Base-by-base conservation (phyloP, 768 basidiomycete species). In the Trametes sanguinea region DNA sequence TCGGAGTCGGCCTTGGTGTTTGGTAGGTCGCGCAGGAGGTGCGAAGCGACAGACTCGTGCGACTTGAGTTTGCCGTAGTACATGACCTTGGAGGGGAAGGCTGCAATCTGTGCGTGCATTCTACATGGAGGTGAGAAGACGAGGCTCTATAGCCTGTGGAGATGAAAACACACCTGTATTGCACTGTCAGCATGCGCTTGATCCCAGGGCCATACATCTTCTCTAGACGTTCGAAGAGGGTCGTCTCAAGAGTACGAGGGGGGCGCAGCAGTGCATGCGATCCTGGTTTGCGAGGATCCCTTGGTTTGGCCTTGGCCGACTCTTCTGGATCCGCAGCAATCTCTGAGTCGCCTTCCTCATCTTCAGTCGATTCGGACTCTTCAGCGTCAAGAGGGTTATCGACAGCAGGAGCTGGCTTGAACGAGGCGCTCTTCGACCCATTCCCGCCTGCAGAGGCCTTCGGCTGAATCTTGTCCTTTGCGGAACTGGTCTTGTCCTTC, bases 141-240 rank as follows among this genome's bases (percentile, higher is more conserved):
- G 4, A 13, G 35, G 1, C 3, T 42, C 17, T 4, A 47, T n/a
- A 3, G 3, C 14, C 17, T 8, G 43, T 45, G 17, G 17, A 29
- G 14, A 2, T n/a, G 8, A 40, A 27, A 1, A 70, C 82, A 27
- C 43, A 89, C 90, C 89, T 84, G 73, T 99, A 99, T 75, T 98
- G 97, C 3, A 94, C 80, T 22, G 87, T 84, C 40, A 99, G 83
- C 86, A 98, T 87, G 16, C 88, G 81, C 70, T 97, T 96, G 73
- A 97, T 87, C 3, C 80, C 75, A 0, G 82, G 75, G 0, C 95
- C 95, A 65, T 95, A 95, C 84, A 97, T 90, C 46, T 79, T 81
- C 73, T 98, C 92, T 9, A 99, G 79, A 22, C 97, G 85, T 65
- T 95, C 94, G 66, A 99, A 99, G 33, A 99, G 78, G 0, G 97